These are phyloP conservation scores for Sherardia arvensis DNA, from an alignment of 257 asterid genomes.

Conservation along the genomic window DNA sequence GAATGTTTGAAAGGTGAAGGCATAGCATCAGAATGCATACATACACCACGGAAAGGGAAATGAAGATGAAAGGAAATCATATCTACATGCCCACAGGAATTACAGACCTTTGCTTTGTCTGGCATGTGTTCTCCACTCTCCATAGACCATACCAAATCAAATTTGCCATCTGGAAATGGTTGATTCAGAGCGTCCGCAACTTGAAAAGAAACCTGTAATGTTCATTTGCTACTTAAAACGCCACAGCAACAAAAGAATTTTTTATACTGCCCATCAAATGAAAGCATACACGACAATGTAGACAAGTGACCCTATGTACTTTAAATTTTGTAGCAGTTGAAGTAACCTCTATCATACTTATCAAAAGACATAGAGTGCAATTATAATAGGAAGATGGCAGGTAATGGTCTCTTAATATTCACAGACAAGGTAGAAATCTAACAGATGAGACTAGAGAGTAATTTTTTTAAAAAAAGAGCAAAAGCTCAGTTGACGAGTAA, in stretches of 20 bases:
- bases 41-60: not conserved
- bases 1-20: constrained; percentile 1
- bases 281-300: not conserved
- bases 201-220: constrained; percentile 66
- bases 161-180: constrained; percentile 80
- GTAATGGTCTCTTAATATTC: too few species aligned
- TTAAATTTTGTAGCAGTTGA: not conserved
- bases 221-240: not conserved
- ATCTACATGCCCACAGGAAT: not conserved
- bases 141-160: constrained; percentile 96
- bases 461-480: too few species aligned
- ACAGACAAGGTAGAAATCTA: not conserved
- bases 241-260: not conserved
- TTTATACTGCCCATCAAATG: not conserved
- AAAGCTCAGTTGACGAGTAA: not conserved
- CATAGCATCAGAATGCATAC: not conserved
- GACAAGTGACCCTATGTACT: not conserved
- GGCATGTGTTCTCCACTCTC: constrained; percentile 99
- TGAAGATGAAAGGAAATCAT: not conserved
- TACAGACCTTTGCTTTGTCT: constrained; percentile 66
- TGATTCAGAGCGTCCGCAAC: constrained; percentile 96
- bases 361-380: not conserved
- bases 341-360: not conserved
- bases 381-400: not conserved
- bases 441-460: not conserved